Conservation (phyloP, 2,329 filamentous ascomycete genomes). For the Chaetoscypha palmicola region DNA sequence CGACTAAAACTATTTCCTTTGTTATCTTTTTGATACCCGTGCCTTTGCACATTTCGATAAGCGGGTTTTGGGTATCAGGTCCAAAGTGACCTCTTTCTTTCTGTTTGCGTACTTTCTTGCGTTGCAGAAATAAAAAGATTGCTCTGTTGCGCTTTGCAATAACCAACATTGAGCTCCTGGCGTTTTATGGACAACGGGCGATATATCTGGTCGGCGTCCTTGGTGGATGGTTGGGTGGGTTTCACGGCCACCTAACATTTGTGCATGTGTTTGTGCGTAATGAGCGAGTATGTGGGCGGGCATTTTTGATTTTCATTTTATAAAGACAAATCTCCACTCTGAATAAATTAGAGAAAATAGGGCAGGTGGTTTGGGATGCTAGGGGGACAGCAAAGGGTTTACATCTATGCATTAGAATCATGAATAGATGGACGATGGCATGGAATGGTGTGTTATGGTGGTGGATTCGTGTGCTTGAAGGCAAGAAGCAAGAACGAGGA, state of each 20-base stretch:
- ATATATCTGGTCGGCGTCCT: too few relatives aligned
- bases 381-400: too few relatives aligned
- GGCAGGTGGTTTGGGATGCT: not conserved
- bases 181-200: slow-evolving; percentile 16
- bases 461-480: too few relatives aligned
- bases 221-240: too few relatives aligned
- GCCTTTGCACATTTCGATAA: slow-evolving; percentile 23
- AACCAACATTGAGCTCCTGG: slow-evolving; percentile 28
- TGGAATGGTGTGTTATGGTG: not conserved
- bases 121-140: too few relatives aligned
- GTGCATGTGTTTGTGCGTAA: too few relatives aligned
- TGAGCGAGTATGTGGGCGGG: slow-evolving; percentile 1
- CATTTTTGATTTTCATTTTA: not conserved
- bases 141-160: slow-evolving; percentile 27
- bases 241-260: slow-evolving; percentile 7
- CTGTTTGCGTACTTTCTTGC: slow-evolving; percentile 11
- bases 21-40: slow-evolving; percentile 28
- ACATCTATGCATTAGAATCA: slow-evolving; percentile 3
- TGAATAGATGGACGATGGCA: slow-evolving; percentile 5
- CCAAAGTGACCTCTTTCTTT: slow-evolving; percentile 12
- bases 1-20: slow-evolving; percentile 22
- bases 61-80: slow-evolving; percentile 22
- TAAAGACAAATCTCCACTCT: slow-evolving; percentile 28
- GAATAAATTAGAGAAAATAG: slow-evolving; percentile 7
- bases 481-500: too few relatives aligned